These are phyloP conservation scores for Tetrahymena thermophila DNA, from an alignment of 73 alveolate species.

Conservation along the genomic window DNA sequence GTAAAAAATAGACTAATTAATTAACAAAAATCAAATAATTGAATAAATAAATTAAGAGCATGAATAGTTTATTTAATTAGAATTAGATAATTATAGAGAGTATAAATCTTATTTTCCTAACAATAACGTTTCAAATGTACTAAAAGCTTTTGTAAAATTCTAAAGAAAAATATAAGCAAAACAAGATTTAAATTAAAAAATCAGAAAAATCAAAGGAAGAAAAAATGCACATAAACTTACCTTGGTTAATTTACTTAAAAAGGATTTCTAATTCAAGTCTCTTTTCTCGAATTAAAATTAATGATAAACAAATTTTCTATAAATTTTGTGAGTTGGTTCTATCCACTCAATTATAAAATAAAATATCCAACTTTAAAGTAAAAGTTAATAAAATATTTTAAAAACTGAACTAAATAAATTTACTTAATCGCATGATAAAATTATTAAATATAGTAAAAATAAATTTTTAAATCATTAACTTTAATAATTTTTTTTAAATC, in stretches of 20 bases:
- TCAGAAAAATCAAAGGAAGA: neutral
- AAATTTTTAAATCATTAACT: too few species aligned
- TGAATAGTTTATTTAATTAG: neutral
- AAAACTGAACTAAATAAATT: too few species aligned
- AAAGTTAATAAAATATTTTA: too few species aligned
- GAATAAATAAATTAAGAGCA: neutral
- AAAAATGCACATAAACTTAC: neutral
- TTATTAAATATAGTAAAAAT: too few species aligned
- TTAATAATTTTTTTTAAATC: too few species aligned
- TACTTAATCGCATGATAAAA: too few species aligned
- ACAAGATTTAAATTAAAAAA: neutral
- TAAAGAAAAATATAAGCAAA: neutral
- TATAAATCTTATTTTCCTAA: neutral
- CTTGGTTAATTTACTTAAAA: neutral
- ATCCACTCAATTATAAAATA: too few species aligned
- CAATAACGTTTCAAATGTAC: neutral
- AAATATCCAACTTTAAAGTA: too few species aligned
- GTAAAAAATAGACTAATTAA: neutral
- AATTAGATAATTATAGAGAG: neutral
- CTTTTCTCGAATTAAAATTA: neutral
- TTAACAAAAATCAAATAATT: too few species aligned
- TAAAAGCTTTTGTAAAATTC: neutral
- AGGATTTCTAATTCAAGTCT: neutral
- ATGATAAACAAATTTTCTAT: too few species aligned
- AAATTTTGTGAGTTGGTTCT: too few species aligned